These are phyloP conservation scores for Candida nonsorbophila DNA, from an alignment of 805 yeast genomes.

Conservation along the genomic window DNA sequence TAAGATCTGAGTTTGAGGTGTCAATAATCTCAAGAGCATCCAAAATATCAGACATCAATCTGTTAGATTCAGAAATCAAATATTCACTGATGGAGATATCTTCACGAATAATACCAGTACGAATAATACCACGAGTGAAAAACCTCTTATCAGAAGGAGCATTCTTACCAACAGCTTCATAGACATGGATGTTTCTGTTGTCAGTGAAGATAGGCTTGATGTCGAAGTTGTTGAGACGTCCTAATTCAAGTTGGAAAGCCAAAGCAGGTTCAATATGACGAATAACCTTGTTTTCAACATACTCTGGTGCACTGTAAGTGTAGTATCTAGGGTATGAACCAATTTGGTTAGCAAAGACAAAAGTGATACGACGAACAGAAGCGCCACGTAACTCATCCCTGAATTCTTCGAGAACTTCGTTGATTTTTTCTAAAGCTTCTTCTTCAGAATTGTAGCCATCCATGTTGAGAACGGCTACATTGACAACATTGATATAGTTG, in stretches of 20 bases:
- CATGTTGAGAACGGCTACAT: slow-evolving; percentile 66
- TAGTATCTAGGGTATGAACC: slow-evolving; percentile 94
- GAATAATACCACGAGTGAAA: slow-evolving; percentile 94
- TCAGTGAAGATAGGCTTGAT: slow-evolving; percentile 93
- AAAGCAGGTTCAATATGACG: slow-evolving; percentile 98
- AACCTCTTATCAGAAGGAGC: slow-evolving; percentile 90
- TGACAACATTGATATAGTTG: slow-evolving; percentile 72
- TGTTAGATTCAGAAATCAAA: slow-evolving; percentile 91
- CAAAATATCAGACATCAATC: slow-evolving; percentile 91
- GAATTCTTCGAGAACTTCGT: slow-evolving; percentile 60
- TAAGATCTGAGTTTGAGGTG: slow-evolving; percentile 90
- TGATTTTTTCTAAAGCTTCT: slow-evolving; percentile 58
- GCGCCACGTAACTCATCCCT: slow-evolving; percentile 65
- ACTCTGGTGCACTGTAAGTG: slow-evolving; percentile 88
- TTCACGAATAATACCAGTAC: slow-evolving; percentile 92
- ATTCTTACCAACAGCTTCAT: slow-evolving; percentile 93
- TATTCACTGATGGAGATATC: slow-evolving; percentile 92
- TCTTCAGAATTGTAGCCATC: slow-evolving; percentile 73
- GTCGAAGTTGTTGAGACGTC: slow-evolving; percentile 89
- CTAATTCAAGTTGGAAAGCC: slow-evolving; percentile 94
- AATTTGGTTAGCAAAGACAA: slow-evolving; percentile 75
- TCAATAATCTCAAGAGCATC: slow-evolving; percentile 94
- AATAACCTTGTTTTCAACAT: slow-evolving; percentile 82
- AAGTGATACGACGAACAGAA: slow-evolving; percentile 87
- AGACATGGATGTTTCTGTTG: slow-evolving; percentile 95